Evolutionary conservation across 192 early-diverging fungal genomes (phyloP).

Genomic region (Coemansia sp.): DNA sequence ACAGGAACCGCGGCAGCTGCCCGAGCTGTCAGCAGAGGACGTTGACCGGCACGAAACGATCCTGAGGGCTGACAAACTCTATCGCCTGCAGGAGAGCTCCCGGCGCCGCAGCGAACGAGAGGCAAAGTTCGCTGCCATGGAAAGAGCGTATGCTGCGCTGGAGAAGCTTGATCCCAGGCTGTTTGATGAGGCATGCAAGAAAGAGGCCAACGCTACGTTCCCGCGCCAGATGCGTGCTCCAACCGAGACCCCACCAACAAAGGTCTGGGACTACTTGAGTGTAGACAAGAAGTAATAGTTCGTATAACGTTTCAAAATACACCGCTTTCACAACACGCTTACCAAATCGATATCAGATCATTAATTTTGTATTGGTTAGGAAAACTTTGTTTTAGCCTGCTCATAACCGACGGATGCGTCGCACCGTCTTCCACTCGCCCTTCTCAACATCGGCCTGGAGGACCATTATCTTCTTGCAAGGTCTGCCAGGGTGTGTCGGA

Average conservation of each 20-base stretch:
- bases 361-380: no score
- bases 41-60: conserved; percentile 68
- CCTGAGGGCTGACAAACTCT: conserved; percentile 67
- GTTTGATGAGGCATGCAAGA: conserved; percentile 64
- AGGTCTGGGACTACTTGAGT: conserved; percentile 66
- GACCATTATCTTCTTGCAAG: conserved; percentile 25
- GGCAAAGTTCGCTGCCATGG: conserved; percentile 64
- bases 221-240: conserved; percentile 73
- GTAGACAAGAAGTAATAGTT: not conserved
- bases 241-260: conserved; percentile 69
- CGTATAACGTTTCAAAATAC: not conserved
- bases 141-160: conserved; percentile 64
- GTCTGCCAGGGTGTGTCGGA: conserved; percentile 14
- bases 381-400: not conserved
- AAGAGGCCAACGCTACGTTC: conserved; percentile 61
- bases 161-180: conserved; percentile 60
- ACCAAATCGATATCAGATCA: not conserved
- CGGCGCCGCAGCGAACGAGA: conserved; percentile 49
- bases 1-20: conserved; percentile 50
- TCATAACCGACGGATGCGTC: conserved; percentile 16
- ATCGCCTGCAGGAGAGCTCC: conserved; percentile 55
- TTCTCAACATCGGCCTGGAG: conserved; percentile 21
- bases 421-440: conserved; percentile 36
- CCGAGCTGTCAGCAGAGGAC: conserved; percentile 57
- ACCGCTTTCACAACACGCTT: not conserved